Conservation (phyloP, 2,329 filamentous ascomycete genomes). For the Orbilia javanica region DNA sequence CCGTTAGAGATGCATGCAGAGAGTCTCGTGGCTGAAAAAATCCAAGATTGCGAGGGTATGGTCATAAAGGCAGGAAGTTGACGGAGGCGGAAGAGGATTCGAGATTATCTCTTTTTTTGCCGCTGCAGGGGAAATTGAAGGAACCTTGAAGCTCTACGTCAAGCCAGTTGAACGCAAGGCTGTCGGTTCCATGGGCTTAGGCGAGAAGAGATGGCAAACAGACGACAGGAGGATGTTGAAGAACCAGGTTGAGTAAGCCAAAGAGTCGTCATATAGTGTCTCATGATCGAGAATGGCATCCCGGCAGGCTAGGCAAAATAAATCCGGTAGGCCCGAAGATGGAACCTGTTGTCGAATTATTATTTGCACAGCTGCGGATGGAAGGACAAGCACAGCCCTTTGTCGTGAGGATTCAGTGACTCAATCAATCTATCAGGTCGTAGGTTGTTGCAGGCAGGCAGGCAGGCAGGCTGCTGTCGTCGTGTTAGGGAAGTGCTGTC, state of each 20-base stretch:
- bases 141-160: constrained; percentile 22
- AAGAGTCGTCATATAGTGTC: constrained; percentile 44
- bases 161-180: constrained; percentile 57
- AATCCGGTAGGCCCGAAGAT: constrained; percentile 33
- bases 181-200: constrained; percentile 19
- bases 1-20: constrained; percentile 52
- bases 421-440: constrained; percentile 36
- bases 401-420: constrained; percentile 52
- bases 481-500: constrained; percentile 8
- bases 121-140: constrained; percentile 27
- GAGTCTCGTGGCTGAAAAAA: constrained; percentile 55
- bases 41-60: constrained; percentile 47
- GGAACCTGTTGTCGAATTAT: constrained; percentile 30
- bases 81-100: constrained; percentile 16
- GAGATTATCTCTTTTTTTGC: constrained; percentile 41
- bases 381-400: constrained; percentile 40
- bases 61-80: constrained; percentile 46
- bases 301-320: constrained; percentile 3
- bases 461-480: no score
- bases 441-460: no score
- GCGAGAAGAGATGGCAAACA: constrained; percentile 20
- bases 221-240: constrained; percentile 27
- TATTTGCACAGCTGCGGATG: not conserved
- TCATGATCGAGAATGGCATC: constrained; percentile 41
- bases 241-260: constrained; percentile 43